Evolutionary conservation across 208 protist genomes (phyloP).

Genomic region (Acanthamoeba rhysodes): DNA sequence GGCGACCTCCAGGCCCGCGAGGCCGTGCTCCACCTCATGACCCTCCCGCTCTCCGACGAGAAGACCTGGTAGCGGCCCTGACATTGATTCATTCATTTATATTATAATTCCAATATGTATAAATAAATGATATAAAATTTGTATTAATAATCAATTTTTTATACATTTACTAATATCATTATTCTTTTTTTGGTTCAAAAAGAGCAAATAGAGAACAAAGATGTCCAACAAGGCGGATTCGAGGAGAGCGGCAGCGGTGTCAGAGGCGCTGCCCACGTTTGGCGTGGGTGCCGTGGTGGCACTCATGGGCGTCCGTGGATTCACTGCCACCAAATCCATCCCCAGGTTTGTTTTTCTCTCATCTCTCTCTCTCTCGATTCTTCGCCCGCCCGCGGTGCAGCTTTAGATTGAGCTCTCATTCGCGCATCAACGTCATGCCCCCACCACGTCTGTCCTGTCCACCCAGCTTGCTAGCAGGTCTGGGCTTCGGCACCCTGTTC

Average conservation of each 20-base stretch:
- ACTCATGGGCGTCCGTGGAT: conserved; percentile 13
- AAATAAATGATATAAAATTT: too few species aligned
- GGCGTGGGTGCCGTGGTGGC: conserved; percentile 22
- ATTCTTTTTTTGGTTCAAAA: too few species aligned
- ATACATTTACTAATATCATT: too few species aligned
- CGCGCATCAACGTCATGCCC: too few species aligned
- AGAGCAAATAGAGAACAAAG: neutral
- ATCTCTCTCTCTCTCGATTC: neutral
- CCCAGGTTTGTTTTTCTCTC: neutral
- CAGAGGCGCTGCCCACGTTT: conserved; percentile 23
- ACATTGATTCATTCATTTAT: too few species aligned
- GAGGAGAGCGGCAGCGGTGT: neutral
- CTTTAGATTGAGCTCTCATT: too few species aligned
- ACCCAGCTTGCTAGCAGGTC: neutral
- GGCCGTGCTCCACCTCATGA: conserved; percentile 75
- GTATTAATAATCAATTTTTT: too few species aligned
- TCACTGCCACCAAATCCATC: neutral
- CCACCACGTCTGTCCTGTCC: too few species aligned
- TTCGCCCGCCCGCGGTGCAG: too few species aligned
- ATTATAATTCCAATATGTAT: too few species aligned
- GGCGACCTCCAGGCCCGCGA: conserved; percentile 71
- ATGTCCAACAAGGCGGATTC: neutral
- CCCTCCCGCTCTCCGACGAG: conserved; percentile 12
- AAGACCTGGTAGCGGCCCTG: too few species aligned
- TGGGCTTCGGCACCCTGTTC: conserved; percentile 10